Conservation (phyloP, 495 filamentous ascomycete species). For the Xylaria curta region DNA sequence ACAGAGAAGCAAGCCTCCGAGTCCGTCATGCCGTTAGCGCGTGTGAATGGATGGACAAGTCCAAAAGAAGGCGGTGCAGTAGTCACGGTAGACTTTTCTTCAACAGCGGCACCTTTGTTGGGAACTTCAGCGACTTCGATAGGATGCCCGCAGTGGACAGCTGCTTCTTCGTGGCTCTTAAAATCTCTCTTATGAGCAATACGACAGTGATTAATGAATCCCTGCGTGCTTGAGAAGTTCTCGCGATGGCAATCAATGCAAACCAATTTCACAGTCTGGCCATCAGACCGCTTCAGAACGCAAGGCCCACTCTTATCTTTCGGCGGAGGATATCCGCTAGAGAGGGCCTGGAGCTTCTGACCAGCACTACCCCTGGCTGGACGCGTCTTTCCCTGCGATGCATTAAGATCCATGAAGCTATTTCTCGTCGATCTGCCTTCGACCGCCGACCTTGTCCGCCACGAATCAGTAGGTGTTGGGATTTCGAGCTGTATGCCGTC, state of each 20-base stretch:
- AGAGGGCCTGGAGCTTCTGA: conserved; percentile 73
- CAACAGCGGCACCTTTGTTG: conserved; percentile 53
- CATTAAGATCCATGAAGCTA: conserved; percentile 65
- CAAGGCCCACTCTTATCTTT: conserved; percentile 69
- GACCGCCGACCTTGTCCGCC: conserved; percentile 50
- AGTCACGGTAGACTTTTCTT: conserved; percentile 45
- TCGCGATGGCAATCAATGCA: conserved; percentile 87
- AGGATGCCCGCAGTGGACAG: conserved; percentile 82
- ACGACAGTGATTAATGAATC: conserved; percentile 97
- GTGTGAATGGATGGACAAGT: conserved; percentile 73
- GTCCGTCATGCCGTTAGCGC: conserved; percentile 61
- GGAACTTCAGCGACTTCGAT: conserved; percentile 73
- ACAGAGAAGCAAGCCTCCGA: conserved; percentile 59
- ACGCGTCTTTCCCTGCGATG: conserved; percentile 62
- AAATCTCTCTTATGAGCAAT: conserved; percentile 91
- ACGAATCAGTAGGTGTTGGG: conserved; percentile 40
- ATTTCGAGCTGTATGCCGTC: conserved; percentile 65
- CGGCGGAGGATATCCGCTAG: conserved; percentile 70
- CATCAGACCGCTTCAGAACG: conserved; percentile 59
- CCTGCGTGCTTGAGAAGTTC: conserved; percentile 94
- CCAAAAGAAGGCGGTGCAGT: conserved; percentile 48
- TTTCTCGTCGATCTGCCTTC: conserved; percentile 79
- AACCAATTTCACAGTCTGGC: conserved; percentile 73
- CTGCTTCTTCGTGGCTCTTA: conserved; percentile 93
- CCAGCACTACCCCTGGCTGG: conserved; percentile 63